These are phyloP conservation scores for Zygotorulaspora florentina DNA, from an alignment of 805 yeast genomes.

Conservation along the genomic window DNA sequence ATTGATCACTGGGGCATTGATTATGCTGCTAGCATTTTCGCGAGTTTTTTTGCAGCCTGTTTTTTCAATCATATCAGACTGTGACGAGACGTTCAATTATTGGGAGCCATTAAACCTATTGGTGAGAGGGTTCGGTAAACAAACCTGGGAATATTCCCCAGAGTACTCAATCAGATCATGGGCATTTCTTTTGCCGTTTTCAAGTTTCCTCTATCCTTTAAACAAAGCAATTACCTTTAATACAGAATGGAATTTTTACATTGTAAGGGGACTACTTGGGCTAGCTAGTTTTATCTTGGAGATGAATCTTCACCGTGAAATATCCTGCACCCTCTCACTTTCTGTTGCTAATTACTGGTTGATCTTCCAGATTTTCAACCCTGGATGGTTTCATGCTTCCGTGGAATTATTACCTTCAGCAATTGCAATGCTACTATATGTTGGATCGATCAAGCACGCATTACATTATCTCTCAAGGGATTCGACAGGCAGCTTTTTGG, in stretches of 20 bases:
- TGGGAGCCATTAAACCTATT: constrained; percentile 90
- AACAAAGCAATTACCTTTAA: constrained; percentile 29
- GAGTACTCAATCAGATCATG: constrained; percentile 83
- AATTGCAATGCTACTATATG: constrained; percentile 54
- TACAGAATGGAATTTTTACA: constrained; percentile 25
- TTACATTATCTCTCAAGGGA: constrained; percentile 28
- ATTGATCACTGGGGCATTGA: constrained; percentile 14
- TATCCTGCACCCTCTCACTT: constrained; percentile 21
- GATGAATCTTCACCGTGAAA: constrained; percentile 32
- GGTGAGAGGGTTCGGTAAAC: constrained; percentile 79
- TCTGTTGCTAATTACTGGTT: constrained; percentile 55
- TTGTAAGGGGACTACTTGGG: constrained; percentile 27
- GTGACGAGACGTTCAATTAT: constrained; percentile 89
- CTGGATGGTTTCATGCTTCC: constrained; percentile 88
- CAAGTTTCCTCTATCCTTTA: constrained; percentile 24
- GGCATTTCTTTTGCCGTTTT: constrained; percentile 57
- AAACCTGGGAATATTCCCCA: constrained; percentile 97
- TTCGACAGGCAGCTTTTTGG: constrained; percentile 22
- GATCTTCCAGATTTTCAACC: constrained; percentile 54
- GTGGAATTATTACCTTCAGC: constrained; percentile 82
- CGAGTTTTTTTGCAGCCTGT: constrained; percentile 39
- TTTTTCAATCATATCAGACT: constrained; percentile 72
- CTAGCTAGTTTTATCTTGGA: constrained; percentile 41
- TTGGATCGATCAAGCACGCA: constrained; percentile 30
- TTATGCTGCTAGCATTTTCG: constrained; percentile 22